phyloP scores from a whole-genome alignment of 768 basidiomycete genomes.

The Tulasnella sp. region DNA sequence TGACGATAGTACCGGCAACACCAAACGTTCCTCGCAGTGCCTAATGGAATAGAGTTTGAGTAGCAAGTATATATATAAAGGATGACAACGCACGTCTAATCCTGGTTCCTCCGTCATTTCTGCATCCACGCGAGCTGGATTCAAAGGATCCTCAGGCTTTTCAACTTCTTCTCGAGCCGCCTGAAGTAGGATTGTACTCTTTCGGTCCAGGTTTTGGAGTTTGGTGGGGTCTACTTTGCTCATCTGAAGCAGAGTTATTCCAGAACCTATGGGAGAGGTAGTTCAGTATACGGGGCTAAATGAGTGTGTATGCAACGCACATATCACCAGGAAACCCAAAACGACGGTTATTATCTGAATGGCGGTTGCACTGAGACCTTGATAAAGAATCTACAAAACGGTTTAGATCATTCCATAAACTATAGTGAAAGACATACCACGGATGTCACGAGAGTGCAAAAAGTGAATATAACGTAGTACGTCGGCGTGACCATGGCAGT shows the following conservation, averaged over 20 bases:
- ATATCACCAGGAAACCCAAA: constrained; percentile 81
- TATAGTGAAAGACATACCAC: constrained; percentile 14
- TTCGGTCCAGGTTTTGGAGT: constrained; percentile 62
- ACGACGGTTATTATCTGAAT: constrained; percentile 80
- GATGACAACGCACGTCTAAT: not conserved
- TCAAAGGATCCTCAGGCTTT: constrained; percentile 4
- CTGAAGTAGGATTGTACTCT: constrained; percentile 78
- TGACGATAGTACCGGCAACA: constrained; percentile 6
- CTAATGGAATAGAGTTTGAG: not conserved
- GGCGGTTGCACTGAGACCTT: constrained; percentile 31
- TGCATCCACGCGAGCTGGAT: not conserved
- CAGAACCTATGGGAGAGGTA: constrained; percentile 32
- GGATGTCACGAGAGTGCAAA: constrained; percentile 30
- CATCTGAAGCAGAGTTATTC: constrained; percentile 94
- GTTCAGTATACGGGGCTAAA: not conserved
- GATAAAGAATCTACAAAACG: constrained; percentile 27
- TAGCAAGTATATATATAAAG: not conserved
- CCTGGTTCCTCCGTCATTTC: constrained; percentile 15
- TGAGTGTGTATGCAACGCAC: constrained; percentile 21
- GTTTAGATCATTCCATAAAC: not conserved
- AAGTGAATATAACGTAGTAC: constrained; percentile 34
- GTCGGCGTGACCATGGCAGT: constrained; percentile 26
- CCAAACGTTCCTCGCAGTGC: constrained; percentile 12
- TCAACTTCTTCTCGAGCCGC: constrained; percentile 23
- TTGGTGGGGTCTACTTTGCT: constrained; percentile 81